These are phyloP conservation scores for Clausena lansium DNA, from an alignment of 345 rosid genomes.

Conservation along the genomic window DNA sequence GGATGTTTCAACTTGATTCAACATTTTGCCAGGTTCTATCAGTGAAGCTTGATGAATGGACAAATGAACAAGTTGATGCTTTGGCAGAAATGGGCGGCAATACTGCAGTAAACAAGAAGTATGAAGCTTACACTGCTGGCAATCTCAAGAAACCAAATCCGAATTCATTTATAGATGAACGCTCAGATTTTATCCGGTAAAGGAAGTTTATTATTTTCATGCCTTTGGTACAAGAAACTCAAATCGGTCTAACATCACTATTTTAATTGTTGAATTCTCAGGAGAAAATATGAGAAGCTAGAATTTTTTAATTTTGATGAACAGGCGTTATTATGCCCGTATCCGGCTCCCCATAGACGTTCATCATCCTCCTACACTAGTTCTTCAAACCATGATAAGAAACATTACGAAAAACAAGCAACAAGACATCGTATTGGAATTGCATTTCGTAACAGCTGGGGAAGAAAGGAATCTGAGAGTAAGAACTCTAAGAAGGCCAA, in stretches of 20 bases:
- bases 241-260: constrained; percentile 5
- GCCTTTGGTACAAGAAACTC: background rate
- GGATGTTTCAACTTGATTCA: constrained; percentile 14
- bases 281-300: constrained; percentile 83
- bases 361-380: constrained; percentile 35
- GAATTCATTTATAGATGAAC: constrained; percentile 75
- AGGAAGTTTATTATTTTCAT: background rate
- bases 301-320: constrained; percentile 55
- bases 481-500: constrained; percentile 65
- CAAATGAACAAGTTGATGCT: constrained; percentile 77
- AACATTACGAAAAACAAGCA: constrained; percentile 43
- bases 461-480: constrained; percentile 63
- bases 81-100: constrained; percentile 78
- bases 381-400: constrained; percentile 42
- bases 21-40: constrained; percentile 67
- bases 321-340: constrained; percentile 32
- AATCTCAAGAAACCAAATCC: constrained; percentile 65
- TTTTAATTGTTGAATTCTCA: constrained; percentile 30
- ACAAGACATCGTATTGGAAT: constrained; percentile 68
- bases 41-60: constrained; percentile 92
- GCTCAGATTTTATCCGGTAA: constrained; percentile 79
- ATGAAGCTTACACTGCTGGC: constrained; percentile 70
- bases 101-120: constrained; percentile 58
- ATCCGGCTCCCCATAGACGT: constrained; percentile 28
- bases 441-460: constrained; percentile 91